Base-by-base conservation (phyloP, 2,329 filamentous ascomycete species). In the Teratosphaeria nubilosa region DNA sequence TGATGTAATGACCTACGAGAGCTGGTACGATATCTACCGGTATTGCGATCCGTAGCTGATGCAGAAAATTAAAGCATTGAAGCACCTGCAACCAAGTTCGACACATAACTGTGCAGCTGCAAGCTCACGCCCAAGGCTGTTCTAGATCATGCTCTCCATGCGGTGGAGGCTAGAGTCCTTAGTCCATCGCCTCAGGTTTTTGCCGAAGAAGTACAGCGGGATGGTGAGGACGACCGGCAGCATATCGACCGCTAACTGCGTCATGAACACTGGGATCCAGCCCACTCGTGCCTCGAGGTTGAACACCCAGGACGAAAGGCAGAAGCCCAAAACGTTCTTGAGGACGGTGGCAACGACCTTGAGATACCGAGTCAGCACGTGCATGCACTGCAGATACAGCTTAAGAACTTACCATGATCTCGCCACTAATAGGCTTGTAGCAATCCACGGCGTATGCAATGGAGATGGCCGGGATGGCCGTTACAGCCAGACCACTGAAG, bases 361-460 rank as follows among this genome's bases (percentile, higher is more conserved):
- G 6, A n/a, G 20, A 48, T 3, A 10, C n/a, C 5, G 16, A 7
- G 20, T 48, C 20, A 48, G 41, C 41, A 48, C 34, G 11, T 48
- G 41, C 41, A 48, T 48, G 10, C 16, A 20, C 3, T 22, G 20
- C 3, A 53, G 14, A 31, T 30, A 11, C 20, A 5, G 25, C 10
- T 16, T 74, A 77, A 0, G 72, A 72, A 5, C 75, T 72, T 1
- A 77, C 73, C 71, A 78, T 76, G 55, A 77, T 75, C 63, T 77
- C 75, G 0, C 75, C 76, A 1, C 73, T 73, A 31, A 78, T 73
- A 2, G 75, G 74, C 60, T 76, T 77, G 68, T 77, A 78, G 64
- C 73, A 76, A 56, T 78, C 76, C 54, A 77, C 71, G 2, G 76
- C 74, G 56, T 78, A 78, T 1, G 75, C 74, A 37, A 77, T 73